Evolutionary conservation across 495 filamentous ascomycete species (phyloP).

Genomic region (Pyrenopolyporus hunteri): DNA sequence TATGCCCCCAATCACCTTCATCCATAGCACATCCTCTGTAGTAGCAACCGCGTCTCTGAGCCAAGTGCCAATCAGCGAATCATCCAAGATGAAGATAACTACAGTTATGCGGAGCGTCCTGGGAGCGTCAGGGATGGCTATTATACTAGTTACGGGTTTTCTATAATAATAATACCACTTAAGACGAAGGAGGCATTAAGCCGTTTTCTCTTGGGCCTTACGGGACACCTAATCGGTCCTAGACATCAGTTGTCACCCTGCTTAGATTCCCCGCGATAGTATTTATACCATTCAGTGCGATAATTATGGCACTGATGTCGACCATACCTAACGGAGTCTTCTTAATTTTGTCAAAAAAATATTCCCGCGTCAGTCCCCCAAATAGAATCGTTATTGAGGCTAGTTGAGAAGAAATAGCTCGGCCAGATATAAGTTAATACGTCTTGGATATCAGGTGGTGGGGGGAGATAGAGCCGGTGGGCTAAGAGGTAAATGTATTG

Average conservation of each 20-base stretch:
- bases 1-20: neutral
- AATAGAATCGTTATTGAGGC: too few species aligned
- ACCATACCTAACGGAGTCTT: too few species aligned
- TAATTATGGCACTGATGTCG: too few species aligned
- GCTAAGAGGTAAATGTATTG: too few species aligned
- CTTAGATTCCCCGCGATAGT: neutral
- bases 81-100: neutral
- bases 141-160: slow-evolving; percentile 6
- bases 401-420: too few species aligned
- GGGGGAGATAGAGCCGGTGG: too few species aligned
- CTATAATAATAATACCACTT: neutral
- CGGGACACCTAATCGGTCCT: neutral
- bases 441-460: too few species aligned
- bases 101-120: neutral
- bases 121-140: neutral
- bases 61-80: slow-evolving; percentile 27
- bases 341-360: too few species aligned
- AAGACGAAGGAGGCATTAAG: neutral
- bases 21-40: slow-evolving; percentile 8
- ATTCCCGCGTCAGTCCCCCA: too few species aligned
- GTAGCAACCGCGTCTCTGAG: slow-evolving; percentile 12
- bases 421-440: too few species aligned
- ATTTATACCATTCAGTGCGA: too few species aligned
- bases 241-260: neutral
- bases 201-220: slow-evolving; percentile 1